A percentile compares a stretch with the other conserved stretches of the same genome.
Evolutionary conservation across 2,329 filamentous ascomycete genomes (phyloP).

Genomic region (Aureobasidium namibiae): DNA sequence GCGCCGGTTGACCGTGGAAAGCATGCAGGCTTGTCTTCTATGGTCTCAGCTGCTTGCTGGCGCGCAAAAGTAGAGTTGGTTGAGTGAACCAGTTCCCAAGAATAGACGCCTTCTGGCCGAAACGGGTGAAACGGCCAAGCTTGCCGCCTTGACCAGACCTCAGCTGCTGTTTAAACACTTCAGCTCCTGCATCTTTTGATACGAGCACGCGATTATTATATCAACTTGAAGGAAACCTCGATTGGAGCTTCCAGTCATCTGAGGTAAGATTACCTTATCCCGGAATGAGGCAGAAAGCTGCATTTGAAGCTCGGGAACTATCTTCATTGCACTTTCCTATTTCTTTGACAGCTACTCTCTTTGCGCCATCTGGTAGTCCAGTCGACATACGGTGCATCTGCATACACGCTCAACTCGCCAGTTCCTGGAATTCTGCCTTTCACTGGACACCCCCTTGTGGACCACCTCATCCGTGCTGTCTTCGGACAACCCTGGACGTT

Average conservation of each 20-base stretch:
- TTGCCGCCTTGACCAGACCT: not conserved
- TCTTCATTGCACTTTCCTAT: not conserved
- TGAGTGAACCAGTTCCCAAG: not conserved
- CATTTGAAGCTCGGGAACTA: not conserved
- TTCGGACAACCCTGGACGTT: too few species aligned
- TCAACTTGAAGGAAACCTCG: not conserved
- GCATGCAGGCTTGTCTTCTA: not conserved
- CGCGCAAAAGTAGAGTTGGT: constrained; percentile 1
- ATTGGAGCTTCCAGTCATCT: too few species aligned
- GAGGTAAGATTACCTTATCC: too few species aligned
- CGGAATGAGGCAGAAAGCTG: not conserved
- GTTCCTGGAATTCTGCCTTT: too few species aligned
- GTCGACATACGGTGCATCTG: not conserved
- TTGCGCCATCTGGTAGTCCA: not conserved
- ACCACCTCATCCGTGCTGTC: too few species aligned
- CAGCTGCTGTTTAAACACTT: not conserved
- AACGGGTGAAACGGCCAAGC: constrained; percentile 10
- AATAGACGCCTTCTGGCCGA: constrained; percentile 2
- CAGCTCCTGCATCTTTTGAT: not conserved
- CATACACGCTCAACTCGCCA: not conserved
- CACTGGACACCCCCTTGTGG: too few species aligned
- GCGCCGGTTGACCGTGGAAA: not conserved
- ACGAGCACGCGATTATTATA: not conserved
- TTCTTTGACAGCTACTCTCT: not conserved
- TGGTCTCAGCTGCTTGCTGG: not conserved